These are phyloP conservation scores for Trametes punicea DNA, from an alignment of 768 basidiomycete species.

Conservation along the genomic window DNA sequence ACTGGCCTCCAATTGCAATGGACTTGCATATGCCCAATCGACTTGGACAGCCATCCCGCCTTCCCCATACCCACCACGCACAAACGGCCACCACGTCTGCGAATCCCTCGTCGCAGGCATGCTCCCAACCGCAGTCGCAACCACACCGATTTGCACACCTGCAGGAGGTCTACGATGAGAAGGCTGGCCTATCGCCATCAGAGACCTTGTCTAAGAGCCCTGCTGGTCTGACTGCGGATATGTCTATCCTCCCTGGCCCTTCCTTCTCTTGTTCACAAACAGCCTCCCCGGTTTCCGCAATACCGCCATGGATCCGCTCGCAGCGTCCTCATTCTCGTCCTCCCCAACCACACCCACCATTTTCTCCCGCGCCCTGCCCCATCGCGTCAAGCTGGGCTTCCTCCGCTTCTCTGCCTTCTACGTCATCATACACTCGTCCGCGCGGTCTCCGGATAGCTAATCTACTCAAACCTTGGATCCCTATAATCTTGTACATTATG, in stretches of 20 bases:
- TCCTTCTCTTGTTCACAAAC: slow-evolving; percentile 9
- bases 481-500: slow-evolving; percentile 70
- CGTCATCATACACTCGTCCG: slow-evolving; percentile 28
- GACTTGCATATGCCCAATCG: slow-evolving; percentile 20
- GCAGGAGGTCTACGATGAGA: slow-evolving; percentile 24
- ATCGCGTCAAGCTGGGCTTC: slow-evolving; percentile 20
- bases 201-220: slow-evolving; percentile 13
- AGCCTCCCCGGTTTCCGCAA: slow-evolving; percentile 15
- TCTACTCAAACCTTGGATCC: slow-evolving; percentile 71
- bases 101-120: background rate
- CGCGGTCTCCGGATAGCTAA: slow-evolving; percentile 50
- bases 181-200: slow-evolving; percentile 16
- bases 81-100: slow-evolving; percentile 6
- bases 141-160: slow-evolving; percentile 14
- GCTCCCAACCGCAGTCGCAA: background rate
- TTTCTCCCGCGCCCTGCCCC: slow-evolving; percentile 15
- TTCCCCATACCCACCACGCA: slow-evolving; percentile 5
- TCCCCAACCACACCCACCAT: slow-evolving; percentile 12
- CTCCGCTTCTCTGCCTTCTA: slow-evolving; percentile 4
- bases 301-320: slow-evolving; percentile 19
- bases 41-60: slow-evolving; percentile 24
- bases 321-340: slow-evolving; percentile 12
- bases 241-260: slow-evolving; percentile 12
- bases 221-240: slow-evolving; percentile 2
- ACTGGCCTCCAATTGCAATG: slow-evolving; percentile 28